These are phyloP conservation scores for Macrophomina tecta DNA, from an alignment of 2,329 filamentous ascomycete species.

Conservation along the genomic window DNA sequence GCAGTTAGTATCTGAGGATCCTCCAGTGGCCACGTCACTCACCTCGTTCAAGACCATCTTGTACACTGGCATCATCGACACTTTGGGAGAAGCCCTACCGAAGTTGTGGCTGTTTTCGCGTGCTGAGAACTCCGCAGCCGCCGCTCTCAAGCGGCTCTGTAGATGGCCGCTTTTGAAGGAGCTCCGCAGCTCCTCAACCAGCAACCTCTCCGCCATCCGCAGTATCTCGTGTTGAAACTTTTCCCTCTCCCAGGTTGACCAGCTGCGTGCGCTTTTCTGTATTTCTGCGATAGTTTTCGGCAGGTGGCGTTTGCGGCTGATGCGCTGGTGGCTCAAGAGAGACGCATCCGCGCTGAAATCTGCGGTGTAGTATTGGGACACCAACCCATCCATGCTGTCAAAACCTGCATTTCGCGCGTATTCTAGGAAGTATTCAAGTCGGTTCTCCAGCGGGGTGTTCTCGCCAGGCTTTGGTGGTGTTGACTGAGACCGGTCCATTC, in stretches of 20 bases:
- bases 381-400: background rate
- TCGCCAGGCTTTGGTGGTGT: background rate
- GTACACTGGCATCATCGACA: background rate
- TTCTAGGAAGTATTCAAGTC: background rate
- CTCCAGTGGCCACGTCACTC: background rate
- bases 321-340: background rate
- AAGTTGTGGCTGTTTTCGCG: background rate
- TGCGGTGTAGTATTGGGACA: background rate
- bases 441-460: background rate
- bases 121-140: background rate
- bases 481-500: no score
- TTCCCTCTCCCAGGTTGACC: background rate
- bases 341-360: background rate
- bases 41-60: background rate
- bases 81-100: background rate
- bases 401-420: background rate
- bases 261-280: background rate
- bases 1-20: background rate
- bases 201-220: background rate
- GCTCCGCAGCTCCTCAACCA: background rate
- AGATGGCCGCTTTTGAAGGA: background rate
- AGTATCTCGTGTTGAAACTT: background rate
- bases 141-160: background rate
- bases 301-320: slow-evolving; percentile 2
- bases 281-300: background rate